Base-by-base conservation (phyloP, 306 rosid species). In the Comarum palustre region DNA sequence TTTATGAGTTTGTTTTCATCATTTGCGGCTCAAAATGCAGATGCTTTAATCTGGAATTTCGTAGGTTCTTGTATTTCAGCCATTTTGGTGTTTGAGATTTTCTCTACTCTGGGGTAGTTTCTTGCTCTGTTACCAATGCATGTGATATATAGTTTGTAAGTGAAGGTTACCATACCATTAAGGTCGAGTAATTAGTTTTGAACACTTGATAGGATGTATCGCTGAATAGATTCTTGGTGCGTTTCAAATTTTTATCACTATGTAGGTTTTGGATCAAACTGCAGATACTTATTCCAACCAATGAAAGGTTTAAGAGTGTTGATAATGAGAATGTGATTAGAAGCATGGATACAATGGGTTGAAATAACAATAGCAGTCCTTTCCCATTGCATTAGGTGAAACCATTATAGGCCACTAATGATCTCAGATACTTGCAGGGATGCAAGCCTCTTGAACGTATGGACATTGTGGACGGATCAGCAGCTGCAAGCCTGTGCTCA, bases 391-490 rank as follows among this genome's bases (percentile, higher is more conserved):
- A 10, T 38, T n/a, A 17, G 45, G 68, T 62, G 45, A 62, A 62
- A 62, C 25, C 4, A 19, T 8, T 17, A 39, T 20, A 32, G 15
- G 25, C 63, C 13, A 60, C 31, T 62, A 51, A 80, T 74, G 73
- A 38, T 81, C 43, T 69, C 42, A 51, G 58, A 60, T 79, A 32
- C 52, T 42, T 84, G n/a, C 69, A 93, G 98, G 98, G 97, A 79
- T 89, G 92, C 82, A 90, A 83, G 81, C 97, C 96, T 66, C 78
- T 78, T 46, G 93, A 87, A 62, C 90, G 75, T 16, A 84, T 87
- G 89, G 89, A 88, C 24, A 42, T 84, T 75, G 73, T 80, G 61
- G 96, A 87, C 46, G 88, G 89, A 61, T 90, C 93, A 39, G 81
- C 91, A 42, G 79, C 78, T 31, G 87, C 88, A 69, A 90, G 88